Evolutionary conservation across 2,329 filamentous ascomycete genomes (phyloP).

Genomic region (Chalara sp.): DNA sequence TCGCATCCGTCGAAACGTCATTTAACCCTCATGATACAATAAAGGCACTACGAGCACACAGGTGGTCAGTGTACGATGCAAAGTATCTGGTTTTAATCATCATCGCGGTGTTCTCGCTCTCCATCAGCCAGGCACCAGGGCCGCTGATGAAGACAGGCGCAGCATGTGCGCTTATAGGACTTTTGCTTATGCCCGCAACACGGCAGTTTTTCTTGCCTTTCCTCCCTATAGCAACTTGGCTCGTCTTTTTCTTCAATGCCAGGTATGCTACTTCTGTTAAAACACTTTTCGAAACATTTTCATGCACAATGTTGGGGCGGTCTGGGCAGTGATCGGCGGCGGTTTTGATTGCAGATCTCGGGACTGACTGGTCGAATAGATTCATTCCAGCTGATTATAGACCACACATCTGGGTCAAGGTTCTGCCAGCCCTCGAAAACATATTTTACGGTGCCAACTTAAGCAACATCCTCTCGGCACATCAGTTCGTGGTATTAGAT

Average conservation of each 20-base stretch:
- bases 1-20: conserved; percentile 73
- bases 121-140: conserved; percentile 71
- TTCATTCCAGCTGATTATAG: conserved; percentile 86
- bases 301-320: background rate
- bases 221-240: conserved; percentile 76
- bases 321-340: conserved; percentile 6
- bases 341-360: conserved; percentile 4
- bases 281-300: too few species aligned
- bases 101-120: conserved; percentile 75
- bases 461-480: conserved; percentile 89
- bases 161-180: conserved; percentile 57
- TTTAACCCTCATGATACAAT: conserved; percentile 76
- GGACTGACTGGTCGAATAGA: conserved; percentile 38
- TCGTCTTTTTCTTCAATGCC: conserved; percentile 72
- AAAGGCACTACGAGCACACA: conserved; percentile 66
- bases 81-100: conserved; percentile 74
- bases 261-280: conserved; percentile 49
- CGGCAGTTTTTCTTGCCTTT: conserved; percentile 89
- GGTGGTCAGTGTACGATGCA: conserved; percentile 76
- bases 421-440: conserved; percentile 90
- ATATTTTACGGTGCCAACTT: conserved; percentile 94
- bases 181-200: conserved; percentile 75
- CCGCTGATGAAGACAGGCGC: conserved; percentile 71
- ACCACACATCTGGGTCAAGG: conserved; percentile 91
- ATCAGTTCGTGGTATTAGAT: conserved; percentile 77